Base-by-base conservation (phyloP, 148 eudicot genomes). In the Pouteria glomerata region DNA sequence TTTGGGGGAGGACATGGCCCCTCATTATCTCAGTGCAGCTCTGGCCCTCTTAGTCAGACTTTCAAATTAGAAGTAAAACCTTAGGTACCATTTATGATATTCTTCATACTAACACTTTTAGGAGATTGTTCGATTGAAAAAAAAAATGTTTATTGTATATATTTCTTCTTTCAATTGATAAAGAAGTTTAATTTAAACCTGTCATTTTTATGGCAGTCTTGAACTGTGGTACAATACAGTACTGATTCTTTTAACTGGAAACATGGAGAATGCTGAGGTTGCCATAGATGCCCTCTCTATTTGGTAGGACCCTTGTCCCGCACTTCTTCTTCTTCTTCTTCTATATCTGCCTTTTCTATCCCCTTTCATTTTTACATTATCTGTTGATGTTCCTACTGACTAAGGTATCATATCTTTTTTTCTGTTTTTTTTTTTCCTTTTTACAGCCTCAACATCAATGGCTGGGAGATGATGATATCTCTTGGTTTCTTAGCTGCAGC, bases 221-320 rank as follows among this genome's bases (percentile, higher is more conserved):
- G 69, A 66, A 45, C 35, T 66, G 14, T 66, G 69, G 69, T 66
- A 66, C 69, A 66, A 66, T 45, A 45, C 69, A 7, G 13, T 78
- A 14, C 68, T 82, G 41, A 18, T 78, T 71, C 84, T 78, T 27
- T 42, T 82, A 45, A 69, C 81, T 3, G 81, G 81, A 68, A 51
- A 72, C 45, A n/a, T 78, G 76, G 42, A 24, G 39, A 78, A 82
- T 78, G 78, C 84, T 16, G 74, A 78, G 76, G 79, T 75, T 21
- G 53, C 60, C 16, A 64, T 78, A 45, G 79, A 72, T 68, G 84
- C 84, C 45, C 78, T 82, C 65, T 78, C 84, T 19, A 75, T 82
- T 29, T 82, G 84, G 84, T 78, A 81, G 33, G 12, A 70, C 21
- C 44, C 24, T 52, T 26, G 26, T 70, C n/a, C 33, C 13, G 4